Percentiles rank a stretch among this genome's conserved stretches.
Conservation (phyloP, 805 yeast genomes). For the Candida rishiriensis region DNA sequence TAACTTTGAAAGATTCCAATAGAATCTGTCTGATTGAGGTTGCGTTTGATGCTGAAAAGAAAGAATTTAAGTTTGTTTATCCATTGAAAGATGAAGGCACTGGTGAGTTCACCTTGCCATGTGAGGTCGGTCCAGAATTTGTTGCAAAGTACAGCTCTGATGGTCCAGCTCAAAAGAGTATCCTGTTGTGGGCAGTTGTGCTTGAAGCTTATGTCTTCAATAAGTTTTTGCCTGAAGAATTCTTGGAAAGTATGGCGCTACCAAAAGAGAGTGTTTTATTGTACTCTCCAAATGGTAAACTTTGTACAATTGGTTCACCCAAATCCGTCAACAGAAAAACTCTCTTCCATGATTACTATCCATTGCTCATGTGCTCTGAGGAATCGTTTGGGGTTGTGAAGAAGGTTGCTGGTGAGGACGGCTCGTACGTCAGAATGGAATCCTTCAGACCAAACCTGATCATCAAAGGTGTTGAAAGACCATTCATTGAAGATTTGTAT, state of each 20-base stretch:
- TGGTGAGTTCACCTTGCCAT: conserved; percentile 15
- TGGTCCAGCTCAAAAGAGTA: conserved; percentile 3
- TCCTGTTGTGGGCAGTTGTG: conserved; percentile 18
- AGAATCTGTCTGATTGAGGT: conserved; percentile 13
- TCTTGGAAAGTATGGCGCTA: conserved; percentile 14
- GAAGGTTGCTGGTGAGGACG: conserved; percentile 9
- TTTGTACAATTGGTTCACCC: conserved; percentile 24
- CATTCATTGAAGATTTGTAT: conserved; percentile 28
- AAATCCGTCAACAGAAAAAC: conserved; percentile 16
- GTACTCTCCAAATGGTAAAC: conserved; percentile 24
- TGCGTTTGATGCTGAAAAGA: conserved; percentile 7
- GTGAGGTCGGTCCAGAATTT: conserved; percentile 14
- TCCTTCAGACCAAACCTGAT: conserved; percentile 28
- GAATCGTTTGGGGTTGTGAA: conserved; percentile 17
- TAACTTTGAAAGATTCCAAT: conserved; percentile 13
- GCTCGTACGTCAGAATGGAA: conserved; percentile 11
- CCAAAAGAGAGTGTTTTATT: conserved; percentile 18
- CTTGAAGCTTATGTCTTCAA: conserved; percentile 21
- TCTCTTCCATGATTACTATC: conserved; percentile 29
- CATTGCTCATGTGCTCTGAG: conserved; percentile 22
- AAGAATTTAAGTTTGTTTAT: conserved; percentile 20
- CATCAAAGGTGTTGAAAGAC: conserved; percentile 15
- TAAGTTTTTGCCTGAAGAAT: conserved; percentile 15
- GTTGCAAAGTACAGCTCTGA: conserved; percentile 11
- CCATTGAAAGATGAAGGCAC: neutral